phyloP scores from a whole-genome alignment of 2,329 filamentous ascomycete genomes.

The Colletotrichum plurivorum region DNA sequence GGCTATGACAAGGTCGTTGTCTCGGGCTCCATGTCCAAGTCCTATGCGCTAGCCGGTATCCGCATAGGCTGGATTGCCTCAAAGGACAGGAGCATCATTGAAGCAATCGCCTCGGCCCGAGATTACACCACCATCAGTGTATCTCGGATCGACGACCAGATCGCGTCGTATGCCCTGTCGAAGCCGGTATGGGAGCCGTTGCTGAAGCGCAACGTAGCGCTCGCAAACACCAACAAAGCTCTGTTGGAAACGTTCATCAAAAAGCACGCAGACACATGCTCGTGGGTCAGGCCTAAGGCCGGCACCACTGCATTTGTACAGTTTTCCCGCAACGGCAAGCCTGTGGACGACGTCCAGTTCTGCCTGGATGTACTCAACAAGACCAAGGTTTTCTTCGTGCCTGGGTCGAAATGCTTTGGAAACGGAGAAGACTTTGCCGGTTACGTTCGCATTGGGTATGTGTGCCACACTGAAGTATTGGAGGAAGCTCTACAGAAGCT shows the following conservation, averaged over 20 bases:
- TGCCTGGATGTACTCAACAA: slow-evolving; percentile 77
- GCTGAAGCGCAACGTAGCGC: slow-evolving; percentile 71
- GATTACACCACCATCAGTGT: slow-evolving; percentile 92
- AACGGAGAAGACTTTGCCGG: slow-evolving; percentile 75
- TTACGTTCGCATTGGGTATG: slow-evolving; percentile 84
- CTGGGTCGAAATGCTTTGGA: slow-evolving; percentile 82
- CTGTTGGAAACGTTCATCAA: slow-evolving; percentile 78
- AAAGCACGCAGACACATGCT: slow-evolving; percentile 73
- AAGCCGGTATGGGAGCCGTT: slow-evolving; percentile 55
- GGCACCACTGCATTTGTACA: slow-evolving; percentile 86
- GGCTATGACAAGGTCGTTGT: slow-evolving; percentile 80
- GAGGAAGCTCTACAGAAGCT: slow-evolving; percentile 72
- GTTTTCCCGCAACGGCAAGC: slow-evolving; percentile 72
- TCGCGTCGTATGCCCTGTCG: slow-evolving; percentile 82
- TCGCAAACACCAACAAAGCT: slow-evolving; percentile 77
- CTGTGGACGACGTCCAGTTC: slow-evolving; percentile 80
- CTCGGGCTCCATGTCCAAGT: slow-evolving; percentile 88
- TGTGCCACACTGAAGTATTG: slow-evolving; percentile 78
- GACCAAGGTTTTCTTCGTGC: slow-evolving; percentile 81
- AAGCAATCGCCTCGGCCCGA: slow-evolving; percentile 73
- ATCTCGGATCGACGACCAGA: slow-evolving; percentile 83
- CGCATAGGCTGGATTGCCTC: slow-evolving; percentile 87
- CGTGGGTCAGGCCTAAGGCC: slow-evolving; percentile 81
- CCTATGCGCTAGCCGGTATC: slow-evolving; percentile 86
- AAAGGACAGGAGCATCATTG: slow-evolving; percentile 71